A percentile compares a stretch with the other conserved stretches of the same genome.
Conservation (phyloP, 2,329 filamentous ascomycete species). For the Thielaviopsis musarum region DNA sequence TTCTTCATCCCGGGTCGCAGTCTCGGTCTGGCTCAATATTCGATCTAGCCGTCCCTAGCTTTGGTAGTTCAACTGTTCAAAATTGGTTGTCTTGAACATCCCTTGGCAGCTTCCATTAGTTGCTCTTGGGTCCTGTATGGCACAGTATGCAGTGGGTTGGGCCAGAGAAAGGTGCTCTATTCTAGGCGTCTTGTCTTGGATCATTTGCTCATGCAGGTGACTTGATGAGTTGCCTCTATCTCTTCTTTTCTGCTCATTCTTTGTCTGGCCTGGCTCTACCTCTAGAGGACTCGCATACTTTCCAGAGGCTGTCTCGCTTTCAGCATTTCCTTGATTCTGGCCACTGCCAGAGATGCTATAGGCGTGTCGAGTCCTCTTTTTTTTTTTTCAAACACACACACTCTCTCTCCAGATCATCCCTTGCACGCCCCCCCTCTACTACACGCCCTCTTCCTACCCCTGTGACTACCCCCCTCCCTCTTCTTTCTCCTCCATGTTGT, state of each 20-base stretch:
- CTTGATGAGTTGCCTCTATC: background rate
- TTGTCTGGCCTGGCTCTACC: background rate
- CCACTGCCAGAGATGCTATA: background rate
- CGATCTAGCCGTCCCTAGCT: background rate
- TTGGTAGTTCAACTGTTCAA: background rate
- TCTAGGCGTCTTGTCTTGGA: too few species aligned
- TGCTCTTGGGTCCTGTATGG: background rate
- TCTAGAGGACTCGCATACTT: slow-evolving; percentile 10
- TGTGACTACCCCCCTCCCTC: background rate
- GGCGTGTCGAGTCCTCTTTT: background rate
- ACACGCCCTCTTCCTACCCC: too few species aligned
- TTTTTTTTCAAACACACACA: background rate
- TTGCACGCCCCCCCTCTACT: background rate
- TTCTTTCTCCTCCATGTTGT: background rate
- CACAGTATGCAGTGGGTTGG: background rate
- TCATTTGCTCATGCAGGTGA: background rate
- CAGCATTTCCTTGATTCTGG: background rate
- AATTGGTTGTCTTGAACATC: background rate
- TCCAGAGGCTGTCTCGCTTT: slow-evolving; percentile 6
- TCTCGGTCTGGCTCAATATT: background rate
- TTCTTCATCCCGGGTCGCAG: background rate
- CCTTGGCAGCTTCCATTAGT: background rate
- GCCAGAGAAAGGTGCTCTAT: too few species aligned
- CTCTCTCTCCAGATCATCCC: background rate
- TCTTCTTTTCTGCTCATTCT: background rate